phyloP scores from a whole-genome alignment of 805 yeast genomes.

The Brettanomyces sp. region DNA sequence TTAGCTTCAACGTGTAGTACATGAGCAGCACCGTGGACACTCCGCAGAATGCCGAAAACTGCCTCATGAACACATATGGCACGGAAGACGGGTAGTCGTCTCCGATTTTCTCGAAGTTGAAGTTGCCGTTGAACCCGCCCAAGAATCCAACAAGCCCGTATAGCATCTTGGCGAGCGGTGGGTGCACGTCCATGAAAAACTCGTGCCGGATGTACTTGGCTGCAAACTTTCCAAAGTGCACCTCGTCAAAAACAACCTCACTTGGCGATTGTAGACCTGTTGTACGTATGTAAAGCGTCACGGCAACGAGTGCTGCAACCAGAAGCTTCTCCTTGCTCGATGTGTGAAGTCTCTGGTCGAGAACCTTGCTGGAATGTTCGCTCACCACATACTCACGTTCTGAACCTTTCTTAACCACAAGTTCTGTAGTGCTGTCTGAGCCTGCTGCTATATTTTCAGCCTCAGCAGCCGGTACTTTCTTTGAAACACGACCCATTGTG shows the following conservation, averaged over 20 bases:
- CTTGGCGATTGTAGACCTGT: conserved; percentile 55
- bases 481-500: too few relatives aligned
- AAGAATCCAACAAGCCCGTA: conserved; percentile 61
- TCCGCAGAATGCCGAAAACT: conserved; percentile 60
- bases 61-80: conserved; percentile 66
- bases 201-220: conserved; percentile 67
- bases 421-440: conserved; percentile 28
- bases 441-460: not conserved
- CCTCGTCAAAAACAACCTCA: conserved; percentile 94
- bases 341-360: conserved; percentile 31
- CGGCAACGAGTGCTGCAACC: conserved; percentile 28
- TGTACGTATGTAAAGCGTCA: conserved; percentile 54
- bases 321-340: conserved; percentile 30
- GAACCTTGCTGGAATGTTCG: conserved; percentile 33
- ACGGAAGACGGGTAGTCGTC: conserved; percentile 44
- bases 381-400: conserved; percentile 46
- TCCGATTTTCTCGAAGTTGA: conserved; percentile 60
- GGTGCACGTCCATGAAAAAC: conserved; percentile 82
- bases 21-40: conserved; percentile 54
- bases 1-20: conserved; percentile 59
- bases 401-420: conserved; percentile 40
- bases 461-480: conserved; percentile 1
- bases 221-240: conserved; percentile 97
- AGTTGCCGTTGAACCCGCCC: conserved; percentile 67
- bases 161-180: conserved; percentile 76